Percentiles rank a stretch among this genome's conserved stretches.
Conservation (phyloP, 1,284 basidiomycete genomes). For the Ustilago crameri region DNA sequence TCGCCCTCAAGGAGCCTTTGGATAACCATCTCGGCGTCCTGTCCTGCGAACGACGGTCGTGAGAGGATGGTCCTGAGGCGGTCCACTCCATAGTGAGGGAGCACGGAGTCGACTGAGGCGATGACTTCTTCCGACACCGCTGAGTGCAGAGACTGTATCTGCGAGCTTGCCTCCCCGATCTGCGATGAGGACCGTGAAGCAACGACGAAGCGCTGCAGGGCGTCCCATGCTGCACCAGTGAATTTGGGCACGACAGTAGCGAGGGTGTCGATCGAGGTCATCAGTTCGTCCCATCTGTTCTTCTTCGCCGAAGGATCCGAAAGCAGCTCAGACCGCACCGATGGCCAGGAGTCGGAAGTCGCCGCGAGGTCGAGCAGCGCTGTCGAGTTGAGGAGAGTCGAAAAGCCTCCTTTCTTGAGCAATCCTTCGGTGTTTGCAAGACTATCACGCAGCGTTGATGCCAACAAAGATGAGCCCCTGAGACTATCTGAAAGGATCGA, state of each 20-base stretch:
- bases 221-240: conserved; percentile 36
- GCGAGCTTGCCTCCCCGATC: background rate
- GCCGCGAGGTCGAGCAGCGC: conserved; percentile 34
- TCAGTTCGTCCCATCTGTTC: conserved; percentile 4
- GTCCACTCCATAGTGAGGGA: conserved; percentile 45
- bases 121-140: conserved; percentile 27
- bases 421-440: conserved; percentile 14
- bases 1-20: conserved; percentile 48
- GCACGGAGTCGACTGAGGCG: conserved; percentile 36
- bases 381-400: conserved; percentile 29
- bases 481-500: conserved; percentile 13
- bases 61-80: conserved; percentile 25
- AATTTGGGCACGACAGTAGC: conserved; percentile 29
- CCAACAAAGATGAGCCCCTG: conserved; percentile 14
- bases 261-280: conserved; percentile 31
- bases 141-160: background rate
- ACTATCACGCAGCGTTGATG: conserved; percentile 6
- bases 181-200: conserved; percentile 2
- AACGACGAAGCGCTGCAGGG: conserved; percentile 22
- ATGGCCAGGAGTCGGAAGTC: conserved; percentile 29
- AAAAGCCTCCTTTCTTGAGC: conserved; percentile 22
- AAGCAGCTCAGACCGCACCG: conserved; percentile 17
- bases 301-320: conserved; percentile 14
- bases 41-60: conserved; percentile 33
- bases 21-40: conserved; percentile 38